phyloP scores from a whole-genome alignment of 75 land plant genomes.

The Ceratopteris richardii region DNA sequence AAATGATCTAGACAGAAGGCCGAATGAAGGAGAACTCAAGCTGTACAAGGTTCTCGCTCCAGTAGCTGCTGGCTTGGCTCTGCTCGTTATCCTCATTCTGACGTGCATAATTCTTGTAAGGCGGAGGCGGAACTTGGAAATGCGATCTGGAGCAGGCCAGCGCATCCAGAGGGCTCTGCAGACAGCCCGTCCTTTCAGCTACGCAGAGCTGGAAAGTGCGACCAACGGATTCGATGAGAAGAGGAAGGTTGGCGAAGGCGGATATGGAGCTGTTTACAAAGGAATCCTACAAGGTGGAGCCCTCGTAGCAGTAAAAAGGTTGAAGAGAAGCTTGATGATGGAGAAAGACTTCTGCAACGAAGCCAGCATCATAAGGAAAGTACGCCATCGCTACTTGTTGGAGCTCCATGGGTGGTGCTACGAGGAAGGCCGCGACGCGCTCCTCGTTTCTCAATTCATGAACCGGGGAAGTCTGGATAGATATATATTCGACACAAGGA shows the following conservation, averaged over 20 bases:
- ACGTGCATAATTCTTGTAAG: neutral
- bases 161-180: neutral
- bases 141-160: neutral
- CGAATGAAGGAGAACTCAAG: neutral
- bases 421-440: conserved; percentile 2
- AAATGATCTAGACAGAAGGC: neutral
- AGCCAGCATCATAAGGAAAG: conserved; percentile 1
- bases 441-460: conserved; percentile 2
- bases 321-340: conserved; percentile 1
- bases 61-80: neutral
- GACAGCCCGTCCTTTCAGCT: conserved; percentile 7
- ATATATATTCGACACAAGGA: conserved; percentile 12
- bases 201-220: neutral
- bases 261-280: neutral
- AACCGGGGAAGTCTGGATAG: conserved; percentile 10
- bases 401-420: conserved; percentile 6
- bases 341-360: neutral
- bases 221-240: conserved; percentile 1
- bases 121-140: neutral
- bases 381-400: conserved; percentile 1
- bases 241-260: conserved; percentile 4
- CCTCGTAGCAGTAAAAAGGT: neutral
- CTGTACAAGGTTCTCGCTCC: neutral
- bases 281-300: neutral
- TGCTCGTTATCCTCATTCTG: neutral